Conservation (phyloP, 352 stramenopile species). For the Globisporangium mamillatum region DNA sequence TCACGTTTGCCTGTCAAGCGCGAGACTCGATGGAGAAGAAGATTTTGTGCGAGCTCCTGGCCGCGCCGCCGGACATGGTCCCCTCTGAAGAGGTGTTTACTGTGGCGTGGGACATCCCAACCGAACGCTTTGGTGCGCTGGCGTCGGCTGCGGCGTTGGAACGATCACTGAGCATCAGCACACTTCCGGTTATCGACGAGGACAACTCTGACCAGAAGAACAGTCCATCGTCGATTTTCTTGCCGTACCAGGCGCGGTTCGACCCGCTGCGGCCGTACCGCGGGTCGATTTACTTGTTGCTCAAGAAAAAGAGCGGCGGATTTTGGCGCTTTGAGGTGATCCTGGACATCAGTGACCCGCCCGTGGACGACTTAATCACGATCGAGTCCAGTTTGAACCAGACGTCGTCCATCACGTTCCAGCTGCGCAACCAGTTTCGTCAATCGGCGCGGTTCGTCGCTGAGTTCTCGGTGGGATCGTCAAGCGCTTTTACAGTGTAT, state of each 20-base stretch:
- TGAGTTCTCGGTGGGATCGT: constrained; percentile 85
- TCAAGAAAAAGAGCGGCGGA: constrained; percentile 80
- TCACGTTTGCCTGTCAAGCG: constrained; percentile 65
- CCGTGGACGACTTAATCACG: constrained; percentile 82
- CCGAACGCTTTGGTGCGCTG: constrained; percentile 51
- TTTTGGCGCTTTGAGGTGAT: constrained; percentile 86
- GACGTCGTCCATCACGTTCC: constrained; percentile 83
- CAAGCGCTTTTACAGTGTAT: constrained; percentile 88
- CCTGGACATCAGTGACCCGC: constrained; percentile 77
- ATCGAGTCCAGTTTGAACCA: constrained; percentile 88
- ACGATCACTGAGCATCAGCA: constrained; percentile 43
- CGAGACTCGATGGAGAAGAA: constrained; percentile 65
- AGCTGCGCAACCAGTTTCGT: constrained; percentile 87
- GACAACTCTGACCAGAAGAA: constrained; percentile 7
- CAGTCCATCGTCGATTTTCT: background rate
- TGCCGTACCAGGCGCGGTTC: constrained; percentile 73
- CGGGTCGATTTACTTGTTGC: constrained; percentile 62
- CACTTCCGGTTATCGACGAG: constrained; percentile 15
- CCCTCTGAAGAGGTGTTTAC: constrained; percentile 46
- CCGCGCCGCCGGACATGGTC: constrained; percentile 40
- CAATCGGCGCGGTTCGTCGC: constrained; percentile 70
- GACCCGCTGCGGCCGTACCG: constrained; percentile 86
- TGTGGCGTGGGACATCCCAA: constrained; percentile 62
- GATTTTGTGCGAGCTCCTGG: constrained; percentile 59
- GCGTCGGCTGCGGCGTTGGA: constrained; percentile 45